A percentile compares a stretch with the other conserved stretches of the same genome.
Conservation (phyloP, 139 green algal species). For the Astrephomene gubernaculifera region DNA sequence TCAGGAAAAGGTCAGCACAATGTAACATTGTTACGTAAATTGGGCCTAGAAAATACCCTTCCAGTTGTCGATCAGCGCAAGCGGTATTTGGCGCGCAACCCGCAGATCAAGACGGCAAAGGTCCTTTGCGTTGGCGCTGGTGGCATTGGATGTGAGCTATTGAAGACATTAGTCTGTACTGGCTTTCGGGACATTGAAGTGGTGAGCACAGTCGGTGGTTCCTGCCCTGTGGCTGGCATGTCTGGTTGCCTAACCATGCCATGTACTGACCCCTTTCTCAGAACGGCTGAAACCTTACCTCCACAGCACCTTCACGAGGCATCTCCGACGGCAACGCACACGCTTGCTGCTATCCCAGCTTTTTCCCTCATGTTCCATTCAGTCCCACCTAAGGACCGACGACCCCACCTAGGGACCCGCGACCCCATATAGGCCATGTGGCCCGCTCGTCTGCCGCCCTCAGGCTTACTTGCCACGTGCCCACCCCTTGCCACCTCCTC, state of each 20-base stretch:
- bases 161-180: slow-evolving; percentile 96
- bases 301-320: too few species aligned
- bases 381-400: too few species aligned
- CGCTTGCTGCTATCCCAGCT: too few species aligned
- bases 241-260: neutral
- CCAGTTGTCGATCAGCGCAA: neutral
- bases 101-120: slow-evolving; percentile 56
- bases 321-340: too few species aligned
- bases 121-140: slow-evolving; percentile 96
- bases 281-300: too few species aligned
- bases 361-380: too few species aligned
- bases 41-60: neutral
- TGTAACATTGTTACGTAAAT: too few species aligned
- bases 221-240: neutral
- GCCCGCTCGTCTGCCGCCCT: too few species aligned
- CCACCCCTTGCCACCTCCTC: neutral
- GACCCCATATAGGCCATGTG: too few species aligned
- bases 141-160: slow-evolving; percentile 98
- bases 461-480: too few species aligned
- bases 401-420: too few species aligned
- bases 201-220: slow-evolving; percentile 62
- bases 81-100: neutral
- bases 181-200: slow-evolving; percentile 94
- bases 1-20: slow-evolving; percentile 10
- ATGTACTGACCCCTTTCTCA: too few species aligned